Percentiles rank a stretch among this genome's conserved stretches.
These are phyloP conservation scores for Prunus mume DNA, from an alignment of 306 rosid genomes.

Conservation along the genomic window DNA sequence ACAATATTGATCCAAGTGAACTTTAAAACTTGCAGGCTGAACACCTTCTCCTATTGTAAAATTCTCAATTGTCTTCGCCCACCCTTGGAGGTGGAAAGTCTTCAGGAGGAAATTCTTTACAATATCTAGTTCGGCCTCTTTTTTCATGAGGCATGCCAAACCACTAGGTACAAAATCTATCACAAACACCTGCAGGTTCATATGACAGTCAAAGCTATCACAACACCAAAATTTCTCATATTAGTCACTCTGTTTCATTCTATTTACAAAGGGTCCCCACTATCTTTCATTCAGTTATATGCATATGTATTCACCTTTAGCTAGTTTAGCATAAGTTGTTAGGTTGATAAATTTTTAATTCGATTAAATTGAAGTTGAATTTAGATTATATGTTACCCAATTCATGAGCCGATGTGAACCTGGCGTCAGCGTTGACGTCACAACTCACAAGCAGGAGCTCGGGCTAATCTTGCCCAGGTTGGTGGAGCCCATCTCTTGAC, in stretches of 20 bases:
- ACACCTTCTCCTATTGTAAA: conserved; percentile 32
- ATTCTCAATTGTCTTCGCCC: conserved; percentile 27
- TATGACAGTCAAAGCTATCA: not conserved
- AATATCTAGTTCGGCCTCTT: conserved; percentile 12
- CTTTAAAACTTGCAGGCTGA: conserved; percentile 35
- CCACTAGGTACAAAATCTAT: conserved; percentile 31
- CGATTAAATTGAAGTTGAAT: too few relatives aligned
- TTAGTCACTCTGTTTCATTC: not conserved
- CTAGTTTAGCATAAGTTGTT: too few relatives aligned
- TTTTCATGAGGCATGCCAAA: conserved; percentile 30
- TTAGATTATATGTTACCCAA: too few relatives aligned
- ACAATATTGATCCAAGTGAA: conserved; percentile 7
- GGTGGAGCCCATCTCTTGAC: too few relatives aligned
- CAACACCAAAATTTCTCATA: not conserved
- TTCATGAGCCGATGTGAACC: too few relatives aligned
- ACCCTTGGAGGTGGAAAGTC: conserved; percentile 33
- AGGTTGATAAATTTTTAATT: too few relatives aligned
- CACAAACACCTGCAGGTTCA: conserved; percentile 27
- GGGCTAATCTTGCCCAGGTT: too few relatives aligned
- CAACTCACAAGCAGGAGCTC: too few relatives aligned
- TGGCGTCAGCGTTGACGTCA: rapidly evolving
- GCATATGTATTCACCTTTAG: too few relatives aligned
- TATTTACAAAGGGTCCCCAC: too few relatives aligned
- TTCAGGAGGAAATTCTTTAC: conserved; percentile 32
- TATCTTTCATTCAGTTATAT: too few relatives aligned